Evolutionary conservation across 768 basidiomycete genomes (phyloP).

Genomic region (Russula vinacea): DNA sequence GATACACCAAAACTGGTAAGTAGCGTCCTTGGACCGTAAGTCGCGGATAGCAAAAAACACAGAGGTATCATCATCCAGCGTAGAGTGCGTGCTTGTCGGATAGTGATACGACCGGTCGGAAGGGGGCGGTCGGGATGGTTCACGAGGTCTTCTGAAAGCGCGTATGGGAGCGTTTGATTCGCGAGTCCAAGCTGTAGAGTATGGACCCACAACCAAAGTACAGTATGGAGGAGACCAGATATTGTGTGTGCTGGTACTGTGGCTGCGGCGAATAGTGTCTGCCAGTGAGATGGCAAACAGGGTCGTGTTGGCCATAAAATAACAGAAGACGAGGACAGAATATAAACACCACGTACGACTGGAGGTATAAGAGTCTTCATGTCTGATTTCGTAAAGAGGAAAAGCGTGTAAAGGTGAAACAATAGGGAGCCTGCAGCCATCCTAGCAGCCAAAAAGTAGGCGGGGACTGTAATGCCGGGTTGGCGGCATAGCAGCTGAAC

Average conservation of each 20-base stretch:
- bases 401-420: constrained; percentile 27
- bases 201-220: constrained; percentile 38
- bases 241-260: constrained; percentile 21
- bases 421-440: constrained; percentile 10
- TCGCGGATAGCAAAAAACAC: constrained; percentile 32
- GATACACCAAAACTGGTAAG: constrained; percentile 29
- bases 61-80: constrained; percentile 36
- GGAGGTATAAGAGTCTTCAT: constrained; percentile 32
- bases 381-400: constrained; percentile 34
- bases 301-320: not conserved
- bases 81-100: constrained; percentile 28
- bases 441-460: not conserved
- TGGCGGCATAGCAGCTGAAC: too few species aligned
- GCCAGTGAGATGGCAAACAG: not conserved
- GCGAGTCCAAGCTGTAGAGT: constrained; percentile 36
- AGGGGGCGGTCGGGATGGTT: constrained; percentile 39
- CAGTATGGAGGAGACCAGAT: constrained; percentile 17
- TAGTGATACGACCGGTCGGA: constrained; percentile 35
- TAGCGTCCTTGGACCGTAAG: constrained; percentile 25
- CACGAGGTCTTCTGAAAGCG: constrained; percentile 33
- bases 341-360: constrained; percentile 25
- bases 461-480: not conserved
- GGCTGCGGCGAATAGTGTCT: constrained; percentile 28
- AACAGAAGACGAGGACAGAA: not conserved
- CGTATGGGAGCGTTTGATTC: constrained; percentile 34